These are phyloP conservation scores for Asterochloris sp. DNA, from an alignment of 139 green algal genomes.

Conservation along the genomic window DNA sequence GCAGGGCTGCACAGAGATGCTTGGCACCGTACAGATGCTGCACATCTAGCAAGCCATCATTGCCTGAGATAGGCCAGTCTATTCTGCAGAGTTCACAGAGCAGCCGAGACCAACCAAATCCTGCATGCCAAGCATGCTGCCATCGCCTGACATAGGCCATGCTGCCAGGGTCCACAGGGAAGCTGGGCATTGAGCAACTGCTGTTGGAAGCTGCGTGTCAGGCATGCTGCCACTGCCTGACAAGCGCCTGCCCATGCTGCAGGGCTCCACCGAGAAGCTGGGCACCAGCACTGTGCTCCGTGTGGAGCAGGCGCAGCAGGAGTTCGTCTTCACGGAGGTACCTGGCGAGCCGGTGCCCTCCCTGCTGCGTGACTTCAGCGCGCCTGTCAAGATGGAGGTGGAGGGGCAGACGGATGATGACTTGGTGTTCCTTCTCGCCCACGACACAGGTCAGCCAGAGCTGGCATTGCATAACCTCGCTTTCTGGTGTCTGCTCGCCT, in stretches of 20 bases:
- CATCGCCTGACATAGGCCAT: too few relatives aligned
- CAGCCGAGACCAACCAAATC: too few relatives aligned
- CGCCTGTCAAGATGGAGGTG: slow-evolving; percentile 84
- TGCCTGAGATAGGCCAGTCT: too few relatives aligned
- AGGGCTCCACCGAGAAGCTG: slow-evolving; percentile 15
- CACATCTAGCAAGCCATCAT: too few relatives aligned
- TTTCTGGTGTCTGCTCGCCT: background rate
- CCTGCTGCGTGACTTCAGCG: slow-evolving; percentile 91
- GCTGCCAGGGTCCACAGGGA: too few relatives aligned
- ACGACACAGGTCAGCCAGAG: slow-evolving; percentile 61
- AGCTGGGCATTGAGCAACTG: too few relatives aligned
- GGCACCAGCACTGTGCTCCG: slow-evolving; percentile 65
- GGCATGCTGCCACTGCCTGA: too few relatives aligned
- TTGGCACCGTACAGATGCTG: too few relatives aligned
- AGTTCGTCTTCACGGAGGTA: slow-evolving; percentile 62
- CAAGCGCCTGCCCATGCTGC: background rate
- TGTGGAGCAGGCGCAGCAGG: slow-evolving; percentile 43
- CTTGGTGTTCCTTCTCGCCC: slow-evolving; percentile 85
- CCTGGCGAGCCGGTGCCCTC: slow-evolving; percentile 68
- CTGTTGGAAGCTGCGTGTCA: too few relatives aligned
- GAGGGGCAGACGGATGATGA: slow-evolving; percentile 82
- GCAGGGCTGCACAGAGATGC: too few relatives aligned
- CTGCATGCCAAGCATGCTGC: too few relatives aligned
- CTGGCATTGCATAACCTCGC: background rate
- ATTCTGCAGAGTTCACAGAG: too few relatives aligned